Conservation (phyloP, 2,329 filamentous ascomycete genomes). For the Claviceps purpurea region DNA sequence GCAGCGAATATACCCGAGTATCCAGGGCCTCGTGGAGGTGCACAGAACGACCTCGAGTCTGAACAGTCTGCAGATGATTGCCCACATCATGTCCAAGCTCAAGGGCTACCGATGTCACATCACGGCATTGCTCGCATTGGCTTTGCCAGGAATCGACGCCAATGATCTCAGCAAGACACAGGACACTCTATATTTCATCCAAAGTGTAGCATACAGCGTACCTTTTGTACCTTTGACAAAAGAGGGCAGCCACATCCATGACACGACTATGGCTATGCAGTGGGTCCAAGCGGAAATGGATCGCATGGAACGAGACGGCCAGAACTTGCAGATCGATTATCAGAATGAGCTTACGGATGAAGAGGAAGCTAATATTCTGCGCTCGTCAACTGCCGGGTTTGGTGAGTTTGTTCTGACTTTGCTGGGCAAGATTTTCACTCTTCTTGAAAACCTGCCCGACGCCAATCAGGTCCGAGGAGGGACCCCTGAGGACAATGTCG, state of each 20-base stretch:
- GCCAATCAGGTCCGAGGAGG: conserved; percentile 75
- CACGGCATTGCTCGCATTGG: conserved; percentile 82
- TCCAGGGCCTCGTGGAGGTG: conserved; percentile 93
- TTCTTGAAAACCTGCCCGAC: conserved; percentile 90
- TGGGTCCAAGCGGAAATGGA: conserved; percentile 95
- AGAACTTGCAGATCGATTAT: conserved; percentile 77
- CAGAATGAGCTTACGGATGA: conserved; percentile 67
- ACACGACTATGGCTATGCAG: conserved; percentile 67
- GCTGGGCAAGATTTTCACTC: conserved; percentile 85
- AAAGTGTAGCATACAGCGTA: conserved; percentile 91
- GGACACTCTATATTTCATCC: conserved; percentile 87
- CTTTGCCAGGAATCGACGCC: conserved; percentile 89
- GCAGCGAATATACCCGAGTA: conserved; percentile 90
- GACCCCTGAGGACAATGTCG: conserved; percentile 91
- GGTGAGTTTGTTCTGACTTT: conserved; percentile 86
- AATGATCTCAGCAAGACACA: conserved; percentile 96
- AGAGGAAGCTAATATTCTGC: conserved; percentile 74
- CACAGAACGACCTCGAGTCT: conserved; percentile 92
- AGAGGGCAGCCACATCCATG: conserved; percentile 52
- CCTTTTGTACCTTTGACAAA: conserved; percentile 64
- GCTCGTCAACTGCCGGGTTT: conserved; percentile 88
- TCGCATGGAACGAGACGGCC: conserved; percentile 78
- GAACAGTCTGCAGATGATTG: conserved; percentile 80
- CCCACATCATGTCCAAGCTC: conserved; percentile 78
- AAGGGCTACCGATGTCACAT: conserved; percentile 97